phyloP scores from a whole-genome alignment of 306 rosid species.

The Trifolium subterraneum region DNA sequence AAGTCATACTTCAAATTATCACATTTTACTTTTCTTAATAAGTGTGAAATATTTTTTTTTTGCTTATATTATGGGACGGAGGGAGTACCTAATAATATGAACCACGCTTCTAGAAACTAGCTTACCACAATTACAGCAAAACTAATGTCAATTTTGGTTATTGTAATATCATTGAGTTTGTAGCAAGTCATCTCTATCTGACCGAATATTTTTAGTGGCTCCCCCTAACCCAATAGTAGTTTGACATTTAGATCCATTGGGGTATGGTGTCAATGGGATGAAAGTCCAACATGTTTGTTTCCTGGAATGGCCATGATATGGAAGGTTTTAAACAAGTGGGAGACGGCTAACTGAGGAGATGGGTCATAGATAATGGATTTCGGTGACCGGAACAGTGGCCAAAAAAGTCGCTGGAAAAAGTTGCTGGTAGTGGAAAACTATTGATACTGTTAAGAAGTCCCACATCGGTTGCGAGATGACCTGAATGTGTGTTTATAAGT shows the following conservation, averaged over 20 bases:
- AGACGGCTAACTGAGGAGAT: background rate
- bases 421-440: background rate
- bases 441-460: too few relatives aligned
- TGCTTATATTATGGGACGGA: too few relatives aligned
- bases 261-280: background rate
- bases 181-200: background rate
- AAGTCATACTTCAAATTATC: too few relatives aligned
- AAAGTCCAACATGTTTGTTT: background rate
- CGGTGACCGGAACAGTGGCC: background rate
- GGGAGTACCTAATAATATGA: background rate
- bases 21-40: too few relatives aligned
- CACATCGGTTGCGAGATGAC: too few relatives aligned
- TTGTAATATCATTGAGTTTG: background rate
- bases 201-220: background rate
- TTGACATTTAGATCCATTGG: slow-evolving; percentile 11
- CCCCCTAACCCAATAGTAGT: background rate
- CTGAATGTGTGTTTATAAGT: too few relatives aligned
- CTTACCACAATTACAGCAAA: background rate
- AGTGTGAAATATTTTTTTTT: too few relatives aligned
- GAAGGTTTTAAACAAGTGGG: background rate
- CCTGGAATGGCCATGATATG: background rate
- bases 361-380: background rate
- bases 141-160: slow-evolving; percentile 7
- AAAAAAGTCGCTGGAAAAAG: background rate
- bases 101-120: background rate